These are phyloP conservation scores for Moringa oleifera DNA, from an alignment of 345 rosid genomes.

Conservation along the genomic window DNA sequence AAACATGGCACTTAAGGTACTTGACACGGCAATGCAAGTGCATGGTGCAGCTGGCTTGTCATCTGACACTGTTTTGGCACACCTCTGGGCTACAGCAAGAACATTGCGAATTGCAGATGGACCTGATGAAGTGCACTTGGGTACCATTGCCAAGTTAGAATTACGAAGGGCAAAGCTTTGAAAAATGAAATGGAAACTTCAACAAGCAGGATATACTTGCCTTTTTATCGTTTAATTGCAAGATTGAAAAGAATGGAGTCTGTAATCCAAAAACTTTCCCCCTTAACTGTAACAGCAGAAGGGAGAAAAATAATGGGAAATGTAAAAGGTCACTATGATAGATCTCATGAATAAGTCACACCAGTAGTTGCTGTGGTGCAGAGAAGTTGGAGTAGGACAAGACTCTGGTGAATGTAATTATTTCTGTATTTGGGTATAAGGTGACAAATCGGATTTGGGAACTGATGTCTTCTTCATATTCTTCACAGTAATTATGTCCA, in stretches of 20 bases:
- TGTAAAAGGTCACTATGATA: no score
- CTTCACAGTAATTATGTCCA: no score
- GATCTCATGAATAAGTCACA: no score
- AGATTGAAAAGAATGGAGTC: background rate
- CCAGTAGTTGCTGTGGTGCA: no score
- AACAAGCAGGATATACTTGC: background rate
- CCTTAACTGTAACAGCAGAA: background rate
- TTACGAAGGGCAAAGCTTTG: conserved; percentile 72
- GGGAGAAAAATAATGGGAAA: no score
- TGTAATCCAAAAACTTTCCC: no score
- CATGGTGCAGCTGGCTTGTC: conserved; percentile 86
- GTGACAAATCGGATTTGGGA: no score
- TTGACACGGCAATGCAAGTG: conserved; percentile 88
- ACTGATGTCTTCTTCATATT: no score
- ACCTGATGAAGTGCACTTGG: conserved; percentile 94
- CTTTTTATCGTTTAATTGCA: background rate
- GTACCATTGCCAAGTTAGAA: conserved; percentile 82
- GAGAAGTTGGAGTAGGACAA: no score
- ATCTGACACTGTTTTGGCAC: conserved; percentile 74
- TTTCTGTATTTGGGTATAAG: no score
- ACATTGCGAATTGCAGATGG: conserved; percentile 84
- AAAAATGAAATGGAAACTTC: background rate
- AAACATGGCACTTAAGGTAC: conserved; percentile 82
- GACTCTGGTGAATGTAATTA: no score
- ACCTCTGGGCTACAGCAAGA: conserved; percentile 88